phyloP scores from a whole-genome alignment of 2,329 filamentous ascomycete genomes.

The Rhexocercosporidium sp. region DNA sequence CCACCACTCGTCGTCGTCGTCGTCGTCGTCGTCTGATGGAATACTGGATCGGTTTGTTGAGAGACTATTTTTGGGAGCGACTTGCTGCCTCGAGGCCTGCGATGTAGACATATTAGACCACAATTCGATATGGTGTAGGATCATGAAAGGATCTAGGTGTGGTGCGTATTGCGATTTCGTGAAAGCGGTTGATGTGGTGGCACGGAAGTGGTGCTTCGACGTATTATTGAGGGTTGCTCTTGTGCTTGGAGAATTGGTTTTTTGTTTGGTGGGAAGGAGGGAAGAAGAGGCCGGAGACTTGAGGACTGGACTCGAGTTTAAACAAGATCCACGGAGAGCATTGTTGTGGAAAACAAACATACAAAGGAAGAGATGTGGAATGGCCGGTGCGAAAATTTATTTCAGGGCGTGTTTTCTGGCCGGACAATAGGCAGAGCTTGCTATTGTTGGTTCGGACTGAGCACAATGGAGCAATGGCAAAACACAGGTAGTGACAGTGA shows the following conservation, averaged over 20 bases:
- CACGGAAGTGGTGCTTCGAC: background rate
- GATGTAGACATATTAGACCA: constrained; percentile 29
- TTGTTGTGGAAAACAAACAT: constrained; percentile 3
- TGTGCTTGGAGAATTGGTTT: background rate
- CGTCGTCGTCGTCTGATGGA: constrained; percentile 36
- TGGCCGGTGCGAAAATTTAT: background rate
- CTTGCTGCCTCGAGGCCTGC: constrained; percentile 2
- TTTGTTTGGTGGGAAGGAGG: constrained; percentile 14
- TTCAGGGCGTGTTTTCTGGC: background rate
- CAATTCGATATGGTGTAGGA: background rate
- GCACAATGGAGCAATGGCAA: background rate
- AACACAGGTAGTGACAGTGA: constrained; percentile 12
- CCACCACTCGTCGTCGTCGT: constrained; percentile 41
- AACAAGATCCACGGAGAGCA: background rate
- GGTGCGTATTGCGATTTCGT: background rate
- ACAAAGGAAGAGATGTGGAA: background rate
- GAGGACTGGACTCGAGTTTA: background rate
- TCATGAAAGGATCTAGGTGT: background rate
- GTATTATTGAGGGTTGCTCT: background rate
- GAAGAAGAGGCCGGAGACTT: constrained; percentile 6
- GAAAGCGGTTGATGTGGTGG: background rate
- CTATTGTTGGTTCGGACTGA: background rate
- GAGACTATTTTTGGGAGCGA: constrained; percentile 18
- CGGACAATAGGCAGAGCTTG: constrained; percentile 18
- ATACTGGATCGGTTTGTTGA: constrained; percentile 28